These are phyloP conservation scores for Centella asiatica DNA, from an alignment of 129 eudicot genomes.

Conservation along the genomic window DNA sequence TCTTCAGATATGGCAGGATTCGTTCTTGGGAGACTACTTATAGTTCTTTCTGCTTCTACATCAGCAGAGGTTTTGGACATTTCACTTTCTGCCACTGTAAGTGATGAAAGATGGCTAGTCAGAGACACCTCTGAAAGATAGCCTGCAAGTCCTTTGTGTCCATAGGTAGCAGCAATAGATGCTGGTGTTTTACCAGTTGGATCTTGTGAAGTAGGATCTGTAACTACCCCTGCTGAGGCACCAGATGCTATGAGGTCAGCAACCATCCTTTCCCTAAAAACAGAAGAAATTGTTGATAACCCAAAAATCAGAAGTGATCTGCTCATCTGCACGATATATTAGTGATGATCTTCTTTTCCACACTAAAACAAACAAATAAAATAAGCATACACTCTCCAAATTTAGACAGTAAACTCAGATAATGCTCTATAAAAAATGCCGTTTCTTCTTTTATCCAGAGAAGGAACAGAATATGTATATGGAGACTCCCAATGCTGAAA, in stretches of 20 bases:
- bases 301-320: not conserved
- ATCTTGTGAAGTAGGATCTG: constrained; percentile 78
- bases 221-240: constrained; percentile 86
- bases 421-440: not conserved
- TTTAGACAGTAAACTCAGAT: not conserved
- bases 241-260: constrained; percentile 89
- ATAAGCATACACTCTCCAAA: not conserved
- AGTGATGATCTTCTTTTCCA: not conserved
- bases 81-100: constrained; percentile 52
- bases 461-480: not conserved
- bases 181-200: constrained; percentile 88
- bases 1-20: constrained; percentile 39
- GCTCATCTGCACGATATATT: not conserved
- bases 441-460: not conserved
- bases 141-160: constrained; percentile 94
- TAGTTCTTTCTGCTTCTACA: constrained; percentile 56
- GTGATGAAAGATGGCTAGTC: constrained; percentile 82
- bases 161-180: constrained; percentile 65
- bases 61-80: constrained; percentile 54
- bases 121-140: constrained; percentile 83
- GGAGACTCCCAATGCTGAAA: too few species aligned
- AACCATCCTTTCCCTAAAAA: constrained; percentile 83
- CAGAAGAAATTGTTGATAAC: not conserved
- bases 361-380: not conserved
- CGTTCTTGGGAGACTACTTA: constrained; percentile 33